Evolutionary conservation across 2,329 filamentous ascomycete species (phyloP).

Genomic region (Ophiostoma tasmaniense): DNA sequence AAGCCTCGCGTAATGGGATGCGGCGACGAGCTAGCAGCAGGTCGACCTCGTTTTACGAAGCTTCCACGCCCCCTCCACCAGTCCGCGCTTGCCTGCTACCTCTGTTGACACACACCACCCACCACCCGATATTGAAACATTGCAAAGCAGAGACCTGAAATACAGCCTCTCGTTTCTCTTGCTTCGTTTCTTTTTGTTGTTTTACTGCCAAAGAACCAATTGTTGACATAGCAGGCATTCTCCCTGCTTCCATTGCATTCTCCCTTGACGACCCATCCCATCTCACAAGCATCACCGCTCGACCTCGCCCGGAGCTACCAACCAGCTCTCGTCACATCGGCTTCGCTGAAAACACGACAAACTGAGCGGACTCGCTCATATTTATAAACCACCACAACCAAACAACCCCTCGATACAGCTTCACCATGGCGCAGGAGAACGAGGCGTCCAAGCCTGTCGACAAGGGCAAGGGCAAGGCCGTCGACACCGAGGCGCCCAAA

Average conservation of each 20-base stretch:
- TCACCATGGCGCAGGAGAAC: constrained; percentile 81
- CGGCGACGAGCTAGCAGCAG: constrained; percentile 19
- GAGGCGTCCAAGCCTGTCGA: constrained; percentile 70
- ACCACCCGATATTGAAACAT: neutral
- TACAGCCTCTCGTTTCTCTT: neutral
- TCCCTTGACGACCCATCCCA: neutral
- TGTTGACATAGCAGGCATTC: constrained; percentile 3
- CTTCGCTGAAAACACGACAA: neutral
- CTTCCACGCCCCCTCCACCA: constrained; percentile 17
- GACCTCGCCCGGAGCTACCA: neutral
- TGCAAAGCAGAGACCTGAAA: neutral
- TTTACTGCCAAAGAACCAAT: neutral
- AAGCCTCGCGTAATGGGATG: constrained; percentile 30
- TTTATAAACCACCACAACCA: neutral
- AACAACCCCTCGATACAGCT: neutral
- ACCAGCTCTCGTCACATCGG: neutral
- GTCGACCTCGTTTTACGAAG: constrained; percentile 19
- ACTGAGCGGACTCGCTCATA: neutral
- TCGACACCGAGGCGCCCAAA: constrained; percentile 55
- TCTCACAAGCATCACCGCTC: neutral
- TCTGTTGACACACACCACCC: neutral
- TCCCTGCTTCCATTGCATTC: constrained; percentile 12
- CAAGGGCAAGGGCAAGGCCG: constrained; percentile 94
- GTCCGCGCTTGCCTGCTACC: constrained; percentile 1
- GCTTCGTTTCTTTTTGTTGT: neutral